Percentiles rank a stretch among this genome's conserved stretches.
phyloP scores from a whole-genome alignment of 352 stramenopile genomes.

The Phytophthora fragariaefolia region DNA sequence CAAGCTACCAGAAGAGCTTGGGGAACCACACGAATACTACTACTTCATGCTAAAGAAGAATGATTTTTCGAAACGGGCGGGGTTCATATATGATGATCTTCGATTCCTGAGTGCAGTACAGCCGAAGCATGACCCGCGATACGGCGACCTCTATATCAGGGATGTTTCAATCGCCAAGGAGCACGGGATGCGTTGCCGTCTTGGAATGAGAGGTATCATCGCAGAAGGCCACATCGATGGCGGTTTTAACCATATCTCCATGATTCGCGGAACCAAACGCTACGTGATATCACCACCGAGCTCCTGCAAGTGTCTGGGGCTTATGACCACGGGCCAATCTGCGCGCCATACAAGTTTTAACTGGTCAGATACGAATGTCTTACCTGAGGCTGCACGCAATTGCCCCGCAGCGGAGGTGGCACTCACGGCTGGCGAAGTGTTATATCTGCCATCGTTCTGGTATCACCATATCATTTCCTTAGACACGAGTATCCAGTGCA shows the following conservation, averaged over 20 bases:
- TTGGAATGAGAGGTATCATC: conserved; percentile 94
- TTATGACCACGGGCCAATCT: conserved; percentile 82
- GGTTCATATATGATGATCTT: conserved; percentile 89
- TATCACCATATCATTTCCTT: conserved; percentile 97
- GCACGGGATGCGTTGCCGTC: conserved; percentile 79
- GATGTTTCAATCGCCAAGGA: conserved; percentile 39
- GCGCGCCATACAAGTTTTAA: conserved; percentile 92
- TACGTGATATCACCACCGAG: conserved; percentile 94
- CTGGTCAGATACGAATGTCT: conserved; percentile 75
- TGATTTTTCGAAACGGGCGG: conserved; percentile 44
- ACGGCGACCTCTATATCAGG: conserved; percentile 63
- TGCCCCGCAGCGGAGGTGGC: conserved; percentile 91
- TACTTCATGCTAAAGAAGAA: conserved; percentile 68
- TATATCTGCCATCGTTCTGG: conserved; percentile 95
- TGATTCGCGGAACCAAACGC: conserved; percentile 90
- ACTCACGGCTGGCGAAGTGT: conserved; percentile 91
- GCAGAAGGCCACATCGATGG: conserved; percentile 94
- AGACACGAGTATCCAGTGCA: conserved; percentile 95
- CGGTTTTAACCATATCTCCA: conserved; percentile 93
- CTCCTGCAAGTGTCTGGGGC: conserved; percentile 81
- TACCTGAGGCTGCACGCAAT: conserved; percentile 42
- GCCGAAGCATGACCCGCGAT: conserved; percentile 55
- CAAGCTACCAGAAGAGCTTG: conserved; percentile 22
- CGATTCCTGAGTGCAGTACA: conserved; percentile 92
- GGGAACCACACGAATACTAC: conserved; percentile 45